Conservation (phyloP, 345 rosid species). For the Erodium maritimum region DNA sequence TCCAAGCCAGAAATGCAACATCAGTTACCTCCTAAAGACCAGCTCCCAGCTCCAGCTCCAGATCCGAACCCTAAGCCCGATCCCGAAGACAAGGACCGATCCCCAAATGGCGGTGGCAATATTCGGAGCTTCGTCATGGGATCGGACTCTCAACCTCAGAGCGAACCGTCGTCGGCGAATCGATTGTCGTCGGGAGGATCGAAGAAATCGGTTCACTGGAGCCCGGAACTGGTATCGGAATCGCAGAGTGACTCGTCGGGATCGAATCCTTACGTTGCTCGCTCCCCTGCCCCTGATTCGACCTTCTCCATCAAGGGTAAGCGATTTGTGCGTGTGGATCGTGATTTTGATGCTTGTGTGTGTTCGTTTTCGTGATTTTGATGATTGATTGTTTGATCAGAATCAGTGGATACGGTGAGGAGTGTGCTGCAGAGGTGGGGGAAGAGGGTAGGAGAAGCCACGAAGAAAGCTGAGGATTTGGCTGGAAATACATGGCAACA, state of each 20-base stretch:
- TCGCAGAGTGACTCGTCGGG: conserved; percentile 23
- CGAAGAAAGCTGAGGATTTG: not conserved
- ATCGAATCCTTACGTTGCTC: conserved; percentile 47
- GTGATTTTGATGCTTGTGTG: not conserved
- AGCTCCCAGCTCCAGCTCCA: not conserved
- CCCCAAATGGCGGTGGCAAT: not conserved
- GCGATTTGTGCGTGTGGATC: not conserved
- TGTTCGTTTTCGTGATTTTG: not conserved
- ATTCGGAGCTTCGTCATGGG: not conserved
- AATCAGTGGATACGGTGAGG: not conserved
- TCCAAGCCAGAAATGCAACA: not conserved
- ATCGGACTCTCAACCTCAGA: not conserved
- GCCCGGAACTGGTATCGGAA: conserved; percentile 6
- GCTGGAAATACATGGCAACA: not conserved
- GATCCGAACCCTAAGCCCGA: not conserved
- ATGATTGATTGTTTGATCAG: not conserved
- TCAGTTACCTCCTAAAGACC: not conserved
- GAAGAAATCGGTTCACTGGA: conserved; percentile 10
- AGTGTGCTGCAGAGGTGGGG: not conserved
- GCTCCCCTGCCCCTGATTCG: conserved; percentile 21
- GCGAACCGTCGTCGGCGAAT: not conserved
- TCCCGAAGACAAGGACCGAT: not conserved
- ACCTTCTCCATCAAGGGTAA: conserved; percentile 46
- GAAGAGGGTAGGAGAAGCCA: not conserved
- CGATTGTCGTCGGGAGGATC: not conserved